phyloP scores from a whole-genome alignment of 768 basidiomycete species.

The Mycena maculata region DNA sequence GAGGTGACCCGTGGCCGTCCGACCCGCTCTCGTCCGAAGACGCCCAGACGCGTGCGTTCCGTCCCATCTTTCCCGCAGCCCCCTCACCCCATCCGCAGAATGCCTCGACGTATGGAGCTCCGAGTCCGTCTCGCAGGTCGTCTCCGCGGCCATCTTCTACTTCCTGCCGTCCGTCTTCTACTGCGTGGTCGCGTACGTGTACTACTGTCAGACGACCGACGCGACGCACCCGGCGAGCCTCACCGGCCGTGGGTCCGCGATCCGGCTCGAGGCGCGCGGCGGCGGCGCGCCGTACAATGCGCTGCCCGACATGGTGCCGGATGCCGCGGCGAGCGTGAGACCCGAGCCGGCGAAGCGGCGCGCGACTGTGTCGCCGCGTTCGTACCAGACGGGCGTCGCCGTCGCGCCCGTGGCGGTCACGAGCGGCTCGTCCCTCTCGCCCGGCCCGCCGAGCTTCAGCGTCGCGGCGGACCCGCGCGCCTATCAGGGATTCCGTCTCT shows the following conservation, averaged over 20 bases:
- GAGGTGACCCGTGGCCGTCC: slow-evolving; percentile 46
- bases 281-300: slow-evolving; percentile 1
- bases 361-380: slow-evolving; percentile 12
- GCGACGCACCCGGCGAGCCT: slow-evolving; percentile 3
- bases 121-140: slow-evolving; percentile 51
- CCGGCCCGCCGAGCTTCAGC: slow-evolving; percentile 23
- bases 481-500: slow-evolving; percentile 2
- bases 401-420: background rate
- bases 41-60: slow-evolving; percentile 51
- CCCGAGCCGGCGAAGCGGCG: background rate
- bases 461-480: background rate
- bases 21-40: slow-evolving; percentile 35
- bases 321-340: background rate
- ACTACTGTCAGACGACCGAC: slow-evolving; percentile 1
- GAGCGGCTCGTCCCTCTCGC: slow-evolving; percentile 15
- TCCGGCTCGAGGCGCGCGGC: slow-evolving; percentile 2
- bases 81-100: slow-evolving; percentile 38
- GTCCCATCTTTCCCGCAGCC: background rate
- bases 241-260: background rate
- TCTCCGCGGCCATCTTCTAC: slow-evolving; percentile 50
- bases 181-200: background rate
- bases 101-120: slow-evolving; percentile 53
- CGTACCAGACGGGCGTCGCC: slow-evolving; percentile 1
- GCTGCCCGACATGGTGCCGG: background rate
- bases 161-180: background rate